Evolutionary conservation across 495 filamentous ascomycete genomes (phyloP).

Genomic region (Penicillium cosmopolitanum): DNA sequence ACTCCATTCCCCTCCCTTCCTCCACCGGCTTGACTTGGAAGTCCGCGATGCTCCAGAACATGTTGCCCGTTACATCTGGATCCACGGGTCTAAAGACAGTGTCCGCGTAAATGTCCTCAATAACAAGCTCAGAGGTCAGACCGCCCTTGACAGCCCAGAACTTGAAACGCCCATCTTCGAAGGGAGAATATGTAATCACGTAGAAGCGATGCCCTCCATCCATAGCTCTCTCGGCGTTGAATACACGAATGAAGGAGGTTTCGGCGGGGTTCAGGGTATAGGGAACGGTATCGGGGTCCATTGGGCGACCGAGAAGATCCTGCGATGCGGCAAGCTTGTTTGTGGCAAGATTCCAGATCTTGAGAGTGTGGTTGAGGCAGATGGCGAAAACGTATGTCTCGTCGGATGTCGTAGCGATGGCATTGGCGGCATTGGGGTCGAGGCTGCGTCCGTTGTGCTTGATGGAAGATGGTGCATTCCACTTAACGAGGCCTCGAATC

Average conservation of each 20-base stretch:
- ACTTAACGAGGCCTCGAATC: slow-evolving; percentile 71
- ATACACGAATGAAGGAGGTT: slow-evolving; percentile 70
- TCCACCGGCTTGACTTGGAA: slow-evolving; percentile 67
- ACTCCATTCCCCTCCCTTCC: slow-evolving; percentile 58
- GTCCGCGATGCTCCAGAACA: slow-evolving; percentile 86
- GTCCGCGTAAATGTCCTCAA: slow-evolving; percentile 71
- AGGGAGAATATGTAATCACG: slow-evolving; percentile 83
- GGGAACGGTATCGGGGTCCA: slow-evolving; percentile 59
- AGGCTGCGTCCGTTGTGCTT: slow-evolving; percentile 67
- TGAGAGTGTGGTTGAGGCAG: slow-evolving; percentile 82
- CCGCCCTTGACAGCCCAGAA: slow-evolving; percentile 82
- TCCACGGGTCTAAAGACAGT: slow-evolving; percentile 65
- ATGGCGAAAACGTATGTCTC: slow-evolving; percentile 78
- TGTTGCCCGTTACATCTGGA: slow-evolving; percentile 68
- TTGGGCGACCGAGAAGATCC: slow-evolving; percentile 67
- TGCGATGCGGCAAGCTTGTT: slow-evolving; percentile 71
- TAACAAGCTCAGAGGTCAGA: slow-evolving; percentile 60
- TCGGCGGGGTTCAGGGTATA: slow-evolving; percentile 79
- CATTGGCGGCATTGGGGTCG: slow-evolving; percentile 64
- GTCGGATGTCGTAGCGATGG: slow-evolving; percentile 66
- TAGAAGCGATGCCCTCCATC: slow-evolving; percentile 67
- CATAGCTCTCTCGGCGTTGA: slow-evolving; percentile 57
- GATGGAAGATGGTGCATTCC: slow-evolving; percentile 66
- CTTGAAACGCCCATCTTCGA: slow-evolving; percentile 89
- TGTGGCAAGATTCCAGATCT: slow-evolving; percentile 79